These are phyloP conservation scores for Coniochaeta prunicola DNA, from an alignment of 2,329 filamentous ascomycete species.

Conservation along the genomic window DNA sequence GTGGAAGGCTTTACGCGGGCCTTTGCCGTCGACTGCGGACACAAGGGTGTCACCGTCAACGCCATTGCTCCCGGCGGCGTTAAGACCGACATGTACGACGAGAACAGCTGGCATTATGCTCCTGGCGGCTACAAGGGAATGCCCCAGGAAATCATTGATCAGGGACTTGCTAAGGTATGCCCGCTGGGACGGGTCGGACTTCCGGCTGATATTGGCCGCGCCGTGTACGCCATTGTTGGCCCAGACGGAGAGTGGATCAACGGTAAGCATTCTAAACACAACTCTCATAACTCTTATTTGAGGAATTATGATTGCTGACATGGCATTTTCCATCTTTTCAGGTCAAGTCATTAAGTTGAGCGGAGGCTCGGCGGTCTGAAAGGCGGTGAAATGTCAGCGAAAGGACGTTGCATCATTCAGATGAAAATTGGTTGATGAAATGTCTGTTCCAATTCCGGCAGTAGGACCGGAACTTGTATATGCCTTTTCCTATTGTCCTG, in stretches of 20 bases:
- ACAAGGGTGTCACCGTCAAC: conserved; percentile 62
- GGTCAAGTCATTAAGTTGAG: conserved; percentile 32
- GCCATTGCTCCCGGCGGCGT: conserved; percentile 66
- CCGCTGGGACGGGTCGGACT: conserved; percentile 52
- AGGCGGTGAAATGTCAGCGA: not conserved
- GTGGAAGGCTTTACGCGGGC: conserved; percentile 66
- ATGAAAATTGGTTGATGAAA: too few species aligned
- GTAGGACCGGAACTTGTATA: too few species aligned
- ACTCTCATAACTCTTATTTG: not conserved
- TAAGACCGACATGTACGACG: conserved; percentile 71
- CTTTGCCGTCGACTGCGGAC: conserved; percentile 65
- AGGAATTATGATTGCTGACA: not conserved
- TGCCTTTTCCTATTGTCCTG: too few species aligned
- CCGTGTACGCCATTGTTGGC: conserved; percentile 47
- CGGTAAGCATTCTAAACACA: conserved; percentile 30
- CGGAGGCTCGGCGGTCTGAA: conserved; percentile 24
- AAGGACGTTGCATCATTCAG: too few species aligned
- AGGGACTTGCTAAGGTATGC: conserved; percentile 46
- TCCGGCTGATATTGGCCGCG: conserved; percentile 51
- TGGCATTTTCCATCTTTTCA: conserved; percentile 8
- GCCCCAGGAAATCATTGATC: conserved; percentile 45
- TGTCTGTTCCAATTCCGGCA: too few species aligned
- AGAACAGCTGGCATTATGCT: conserved; percentile 60
- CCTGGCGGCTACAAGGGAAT: conserved; percentile 46
- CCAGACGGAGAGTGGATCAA: conserved; percentile 59